Base-by-base conservation (phyloP, 768 basidiomycete species). In the Lepiota venenata region DNA sequence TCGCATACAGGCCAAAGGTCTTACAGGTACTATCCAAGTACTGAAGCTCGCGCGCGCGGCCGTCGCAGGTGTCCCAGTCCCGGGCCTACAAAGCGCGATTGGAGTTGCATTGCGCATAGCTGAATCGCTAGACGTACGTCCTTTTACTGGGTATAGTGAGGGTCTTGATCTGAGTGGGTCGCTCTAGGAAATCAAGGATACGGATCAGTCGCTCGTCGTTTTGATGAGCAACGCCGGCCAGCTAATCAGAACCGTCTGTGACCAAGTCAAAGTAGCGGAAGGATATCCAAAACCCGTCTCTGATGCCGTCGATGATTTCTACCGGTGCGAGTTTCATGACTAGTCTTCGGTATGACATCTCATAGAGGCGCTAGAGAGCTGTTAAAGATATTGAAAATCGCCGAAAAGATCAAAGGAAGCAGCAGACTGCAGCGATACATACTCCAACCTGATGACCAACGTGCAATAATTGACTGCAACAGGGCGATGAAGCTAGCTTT, bases 31-130 rank as follows among this genome's bases (percentile, higher is more conserved):
- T 7, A 20, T 47, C 15, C 52, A 54, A 29, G 27, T 38, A 22
- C 20, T 54, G 9, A 38, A 27, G 21, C 10, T 40, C 3, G 52
- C 45, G 3, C 38, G 36, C 14, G 2, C 45, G 7, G 20, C 45
- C 20, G 52, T 32, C 32, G 11, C 52, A 11, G 25, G 38, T 5
- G 12, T 47, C 9, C 37, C 45, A 5, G 10, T 47, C 11, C 52
- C 52, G 6, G 52, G 52, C n/a, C 45, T 54, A 12, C n/a, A 32
- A 21, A 37, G 25, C 12, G 52, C 22, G 9, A 46, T 54, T 27
- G 44, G 36, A 40, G 22, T 46, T 2, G 44, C 45, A 3, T 32
- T 54, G 27, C 44, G 37, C 9, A 39, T 54, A 46, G 43, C 52
- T 1, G 45, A 54, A 35, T 25, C 38, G 15, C 14, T 54, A 22